Evolutionary conservation across 1,284 basidiomycete genomes (phyloP).

Genomic region (Kalmanozyma brasiliensis): DNA sequence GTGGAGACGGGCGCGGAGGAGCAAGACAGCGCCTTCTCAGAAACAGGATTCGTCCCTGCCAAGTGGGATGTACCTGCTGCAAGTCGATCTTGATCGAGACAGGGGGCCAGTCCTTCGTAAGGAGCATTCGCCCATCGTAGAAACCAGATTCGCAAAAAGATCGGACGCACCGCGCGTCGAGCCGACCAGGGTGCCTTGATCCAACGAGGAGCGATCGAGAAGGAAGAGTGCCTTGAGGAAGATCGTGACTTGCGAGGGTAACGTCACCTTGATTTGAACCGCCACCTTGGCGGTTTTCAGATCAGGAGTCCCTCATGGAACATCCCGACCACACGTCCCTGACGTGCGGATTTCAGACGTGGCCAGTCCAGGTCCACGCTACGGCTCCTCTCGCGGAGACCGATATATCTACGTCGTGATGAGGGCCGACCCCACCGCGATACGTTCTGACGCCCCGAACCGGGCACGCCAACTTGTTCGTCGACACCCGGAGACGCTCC

Average conservation of each 20-base stretch:
- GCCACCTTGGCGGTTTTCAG: no score
- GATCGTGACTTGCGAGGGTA: slow-evolving; percentile 18
- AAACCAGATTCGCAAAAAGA: slow-evolving; percentile 42
- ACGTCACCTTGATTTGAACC: slow-evolving; percentile 17
- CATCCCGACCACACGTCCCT: no score
- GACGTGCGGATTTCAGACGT: no score
- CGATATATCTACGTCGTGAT: neutral
- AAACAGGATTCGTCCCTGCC: slow-evolving; percentile 46
- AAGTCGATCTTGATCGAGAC: slow-evolving; percentile 22
- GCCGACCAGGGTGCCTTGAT: slow-evolving; percentile 37
- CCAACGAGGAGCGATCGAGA: slow-evolving; percentile 26
- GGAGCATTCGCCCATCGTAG: slow-evolving; percentile 31
- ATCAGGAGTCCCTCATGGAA: no score
- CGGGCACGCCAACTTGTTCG: neutral
- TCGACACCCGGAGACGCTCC: slow-evolving; percentile 1
- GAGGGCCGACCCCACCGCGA: no score
- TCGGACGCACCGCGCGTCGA: slow-evolving; percentile 23
- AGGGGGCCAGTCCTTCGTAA: slow-evolving; percentile 9
- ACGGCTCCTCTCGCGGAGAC: neutral
- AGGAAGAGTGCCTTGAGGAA: slow-evolving; percentile 15
- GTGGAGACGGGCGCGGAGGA: slow-evolving; percentile 22
- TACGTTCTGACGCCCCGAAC: neutral
- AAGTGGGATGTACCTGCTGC: slow-evolving; percentile 45
- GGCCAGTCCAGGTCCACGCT: neutral
- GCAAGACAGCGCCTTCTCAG: slow-evolving; percentile 12